Evolutionary conservation across 768 basidiomycete species (phyloP), one percentile per base, ranked within the genome.

Genomic region (Lepiota venenata): DNA sequence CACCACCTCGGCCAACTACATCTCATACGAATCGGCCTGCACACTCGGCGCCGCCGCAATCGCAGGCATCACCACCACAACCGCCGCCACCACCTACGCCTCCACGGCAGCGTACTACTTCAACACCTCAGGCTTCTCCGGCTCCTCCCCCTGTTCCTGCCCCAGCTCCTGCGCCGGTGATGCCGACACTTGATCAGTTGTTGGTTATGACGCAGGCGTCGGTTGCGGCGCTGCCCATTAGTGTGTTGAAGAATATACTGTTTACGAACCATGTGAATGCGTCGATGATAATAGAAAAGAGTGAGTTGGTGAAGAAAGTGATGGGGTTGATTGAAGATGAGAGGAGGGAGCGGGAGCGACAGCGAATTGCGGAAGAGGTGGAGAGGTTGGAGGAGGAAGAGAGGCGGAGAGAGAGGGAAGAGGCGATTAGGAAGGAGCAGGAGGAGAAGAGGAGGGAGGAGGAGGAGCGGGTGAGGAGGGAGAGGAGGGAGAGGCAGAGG

Each of bases 221-320:
- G 12, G 69, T 95, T n/a, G 66, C 75, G 1, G 68, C 75, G 2
- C 74, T 96, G 12, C 82, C 87, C 6, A 82, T 95, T 50, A 72
- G 82, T 20, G 70, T 77, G n/a, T 74, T 97, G 44, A 97, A 97
- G 66, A 75, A 77, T 2, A 79, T 96, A 16, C 68, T 97, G 18
- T 91, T 84, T 63, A 83, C 83, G 50, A 91, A 94, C 59, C 92
- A 88, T 52, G 89, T 96, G 39, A 81, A 83, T 60, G 83, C 90
- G 25, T 80, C 84, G 40, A 75, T 85, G 62, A 72, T 94, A 1
- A 71, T 96, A n/a, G 94, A 97, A 73, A 97, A 97, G 73, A 72
- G 76, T 20, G 91, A 93, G 47, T 68, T 93, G n/a, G 89, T 93
- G 12, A 75, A 68, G 40, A 88, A 87, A 63, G 91, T 91, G 21